Base-by-base conservation (phyloP, 1,284 basidiomycete genomes). In the Takashimella tepidaria region DNA sequence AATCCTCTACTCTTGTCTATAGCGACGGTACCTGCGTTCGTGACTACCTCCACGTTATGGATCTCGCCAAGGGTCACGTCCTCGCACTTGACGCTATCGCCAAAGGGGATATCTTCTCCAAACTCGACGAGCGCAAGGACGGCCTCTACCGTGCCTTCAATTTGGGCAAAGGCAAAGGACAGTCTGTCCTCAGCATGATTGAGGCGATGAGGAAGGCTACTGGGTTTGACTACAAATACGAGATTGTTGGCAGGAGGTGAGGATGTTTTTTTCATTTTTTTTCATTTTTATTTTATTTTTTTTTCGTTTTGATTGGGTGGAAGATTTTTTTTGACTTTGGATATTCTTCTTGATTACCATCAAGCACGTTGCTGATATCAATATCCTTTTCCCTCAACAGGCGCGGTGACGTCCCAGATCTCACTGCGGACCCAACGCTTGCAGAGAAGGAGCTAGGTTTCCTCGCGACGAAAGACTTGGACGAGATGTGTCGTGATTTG, bases 21-120 rank as follows among this genome's bases (percentile, higher is more conserved):
- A 56, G 54, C 40, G 95, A 99, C 72, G 95, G 95, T 16, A 98
- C 92, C 4, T 97, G 92, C 67, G 89, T 96, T 25, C 88, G 96
- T 53, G 96, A 99, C 79, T 99, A 98, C 79, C 82, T 99, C 25
- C 96, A 99, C 76, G 85, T 98, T 57, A 84, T 98, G 74, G 96
- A 98, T 74, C 83, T 99, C 37, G 92, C 96, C 19, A 81, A 84
- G 22, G 96, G 96, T 8, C 96, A 99, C 76, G 80, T 97, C 54
- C 84, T 93, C 55, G 91, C 96, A 0, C 82, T 98, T 43, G 88
- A 95, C 54, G 59, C 66, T 26, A 27, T 20, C 45, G 31, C 45
- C 12, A 37, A 37, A 37, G 31, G 31, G 8, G 31, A 37, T 8
- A 37, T 37, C 31, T 37, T 37, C 16, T 8, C 31, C 31, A 37